Evolutionary conservation across 495 filamentous ascomycete genomes (phyloP).

Genomic region (Mytilinidion resinicola): DNA sequence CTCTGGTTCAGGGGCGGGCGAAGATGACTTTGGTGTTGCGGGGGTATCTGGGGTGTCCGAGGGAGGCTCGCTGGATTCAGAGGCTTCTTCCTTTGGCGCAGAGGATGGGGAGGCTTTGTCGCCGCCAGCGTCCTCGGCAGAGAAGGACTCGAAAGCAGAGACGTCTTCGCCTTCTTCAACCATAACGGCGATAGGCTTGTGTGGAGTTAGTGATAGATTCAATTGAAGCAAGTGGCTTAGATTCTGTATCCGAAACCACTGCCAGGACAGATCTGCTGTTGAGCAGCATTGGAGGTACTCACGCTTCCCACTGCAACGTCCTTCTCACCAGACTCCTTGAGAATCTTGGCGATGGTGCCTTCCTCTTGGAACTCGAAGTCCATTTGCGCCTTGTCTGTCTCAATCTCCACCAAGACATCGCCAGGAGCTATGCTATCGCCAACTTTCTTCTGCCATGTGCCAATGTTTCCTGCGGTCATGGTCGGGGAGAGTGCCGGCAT

Average conservation of each 20-base stretch:
- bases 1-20: conserved; percentile 44
- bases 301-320: conserved; percentile 93
- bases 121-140: conserved; percentile 82
- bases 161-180: conserved; percentile 87
- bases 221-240: background rate
- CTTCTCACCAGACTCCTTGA: conserved; percentile 91
- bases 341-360: conserved; percentile 87
- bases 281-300: conserved; percentile 26
- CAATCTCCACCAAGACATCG: conserved; percentile 98
- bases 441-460: conserved; percentile 93
- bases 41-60: conserved; percentile 50
- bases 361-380: conserved; percentile 99
- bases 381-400: conserved; percentile 99
- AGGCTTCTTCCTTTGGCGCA: conserved; percentile 59
- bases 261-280: background rate
- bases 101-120: conserved; percentile 56
- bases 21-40: conserved; percentile 40
- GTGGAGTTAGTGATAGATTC: conserved; percentile 33
- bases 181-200: conserved; percentile 89
- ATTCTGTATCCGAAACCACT: background rate
- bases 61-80: conserved; percentile 53
- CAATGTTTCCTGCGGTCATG: conserved; percentile 95
- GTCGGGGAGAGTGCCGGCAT: conserved; percentile 99
- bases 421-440: conserved; percentile 84
- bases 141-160: conserved; percentile 81